Percentiles rank a stretch among this genome's conserved stretches.
These are phyloP conservation scores for Tuber microsphaerosporum DNA, from an alignment of 495 filamentous ascomycete genomes.

Conservation along the genomic window DNA sequence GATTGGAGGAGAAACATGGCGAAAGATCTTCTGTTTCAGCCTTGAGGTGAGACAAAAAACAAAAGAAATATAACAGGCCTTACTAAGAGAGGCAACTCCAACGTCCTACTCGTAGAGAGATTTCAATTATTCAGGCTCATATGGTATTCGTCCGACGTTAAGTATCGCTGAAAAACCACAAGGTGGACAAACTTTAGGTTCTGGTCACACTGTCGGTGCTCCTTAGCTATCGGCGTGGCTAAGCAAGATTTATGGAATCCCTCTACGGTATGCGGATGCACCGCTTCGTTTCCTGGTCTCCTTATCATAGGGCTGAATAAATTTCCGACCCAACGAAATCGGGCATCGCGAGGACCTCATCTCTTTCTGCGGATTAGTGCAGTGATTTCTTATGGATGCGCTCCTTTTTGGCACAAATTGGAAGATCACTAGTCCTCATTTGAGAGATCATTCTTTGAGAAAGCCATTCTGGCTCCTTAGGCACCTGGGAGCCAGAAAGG, in stretches of 20 bases:
- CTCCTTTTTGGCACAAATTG: background rate
- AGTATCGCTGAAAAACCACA: background rate
- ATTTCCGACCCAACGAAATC: background rate
- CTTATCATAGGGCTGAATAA: background rate
- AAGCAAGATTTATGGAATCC: no score
- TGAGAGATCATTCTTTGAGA: background rate
- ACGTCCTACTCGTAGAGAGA: no score
- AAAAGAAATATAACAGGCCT: no score
- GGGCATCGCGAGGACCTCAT: no score
- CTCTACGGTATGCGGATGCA: no score
- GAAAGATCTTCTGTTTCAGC: no score
- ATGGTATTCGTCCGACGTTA: background rate
- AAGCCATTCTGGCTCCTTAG: background rate
- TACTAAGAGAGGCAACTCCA: no score
- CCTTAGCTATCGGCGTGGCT: background rate
- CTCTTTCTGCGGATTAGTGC: background rate
- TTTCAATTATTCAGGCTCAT: no score
- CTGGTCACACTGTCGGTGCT: background rate
- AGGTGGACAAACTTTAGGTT: background rate
- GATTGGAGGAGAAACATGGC: no score
- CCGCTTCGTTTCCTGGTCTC: background rate
- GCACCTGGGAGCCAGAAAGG: background rate
- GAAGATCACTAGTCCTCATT: background rate
- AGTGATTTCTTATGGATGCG: background rate
- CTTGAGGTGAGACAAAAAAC: no score